Conservation (phyloP, 2,329 filamentous ascomycete genomes). For the Parastagonospora avenae region DNA sequence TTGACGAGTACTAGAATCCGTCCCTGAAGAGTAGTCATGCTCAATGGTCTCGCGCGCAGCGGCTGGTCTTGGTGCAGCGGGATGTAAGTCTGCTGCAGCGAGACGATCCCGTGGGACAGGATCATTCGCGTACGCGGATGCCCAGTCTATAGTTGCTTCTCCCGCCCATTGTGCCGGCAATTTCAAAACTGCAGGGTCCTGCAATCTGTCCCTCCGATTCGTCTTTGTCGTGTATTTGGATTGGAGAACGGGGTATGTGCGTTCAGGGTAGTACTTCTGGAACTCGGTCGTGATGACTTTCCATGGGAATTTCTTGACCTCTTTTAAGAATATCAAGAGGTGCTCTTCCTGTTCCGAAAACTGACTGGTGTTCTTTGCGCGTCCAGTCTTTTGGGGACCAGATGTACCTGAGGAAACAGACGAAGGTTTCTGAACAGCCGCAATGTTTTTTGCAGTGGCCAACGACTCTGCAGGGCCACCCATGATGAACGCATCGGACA, state of each 20-base stretch:
- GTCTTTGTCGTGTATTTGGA: conserved; percentile 32
- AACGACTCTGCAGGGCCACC: background rate
- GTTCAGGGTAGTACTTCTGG: conserved; percentile 35
- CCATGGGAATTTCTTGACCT: conserved; percentile 47
- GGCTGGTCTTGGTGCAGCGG: background rate
- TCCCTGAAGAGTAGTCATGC: conserved; percentile 24
- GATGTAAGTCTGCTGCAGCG: background rate
- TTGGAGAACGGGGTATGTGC: conserved; percentile 32
- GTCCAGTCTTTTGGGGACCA: background rate
- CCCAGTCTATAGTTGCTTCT: conserved; percentile 33
- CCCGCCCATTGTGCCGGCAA: conserved; percentile 32
- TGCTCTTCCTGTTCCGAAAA: conserved; percentile 32
- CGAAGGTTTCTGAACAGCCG: too few relatives aligned
- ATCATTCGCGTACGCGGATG: conserved; percentile 12
- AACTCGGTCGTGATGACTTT: conserved; percentile 37
- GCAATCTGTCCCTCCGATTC: conserved; percentile 31
- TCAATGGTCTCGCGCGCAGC: conserved; percentile 7
- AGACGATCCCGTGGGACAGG: conserved; percentile 5
- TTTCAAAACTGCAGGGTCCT: conserved; percentile 26
- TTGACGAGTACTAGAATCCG: conserved; percentile 18
- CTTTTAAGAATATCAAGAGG: conserved; percentile 49
- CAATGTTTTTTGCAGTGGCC: background rate
- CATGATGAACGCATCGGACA: conserved; percentile 3
- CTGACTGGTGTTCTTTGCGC: background rate
- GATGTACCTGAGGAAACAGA: too few relatives aligned